phyloP scores from a whole-genome alignment of 2,329 filamentous ascomycete genomes.

The Balansia obtecta region DNA sequence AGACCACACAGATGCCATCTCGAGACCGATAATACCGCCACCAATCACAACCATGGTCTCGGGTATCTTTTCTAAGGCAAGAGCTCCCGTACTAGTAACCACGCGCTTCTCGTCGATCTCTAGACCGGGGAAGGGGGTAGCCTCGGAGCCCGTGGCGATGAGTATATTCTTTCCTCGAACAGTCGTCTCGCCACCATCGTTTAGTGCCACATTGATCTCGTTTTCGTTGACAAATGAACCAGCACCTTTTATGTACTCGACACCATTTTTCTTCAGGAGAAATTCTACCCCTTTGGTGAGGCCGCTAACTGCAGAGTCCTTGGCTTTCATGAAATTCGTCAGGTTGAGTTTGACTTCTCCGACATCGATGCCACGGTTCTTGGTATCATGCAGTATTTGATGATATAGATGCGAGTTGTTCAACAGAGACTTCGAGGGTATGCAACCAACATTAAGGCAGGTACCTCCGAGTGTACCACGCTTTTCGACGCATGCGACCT shows the following conservation, averaged over 20 bases:
- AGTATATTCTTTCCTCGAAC: slow-evolving; percentile 93
- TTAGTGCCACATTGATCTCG: slow-evolving; percentile 80
- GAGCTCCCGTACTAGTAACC: slow-evolving; percentile 89
- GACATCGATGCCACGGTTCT: slow-evolving; percentile 94
- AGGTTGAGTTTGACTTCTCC: slow-evolving; percentile 96
- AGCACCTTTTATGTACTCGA: slow-evolving; percentile 93
- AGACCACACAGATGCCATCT: slow-evolving; percentile 98
- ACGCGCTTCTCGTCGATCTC: slow-evolving; percentile 97
- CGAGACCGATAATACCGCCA: slow-evolving; percentile 94
- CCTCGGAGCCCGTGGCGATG: slow-evolving; percentile 90
- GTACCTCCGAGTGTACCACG: slow-evolving; percentile 89
- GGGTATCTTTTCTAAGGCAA: slow-evolving; percentile 79
- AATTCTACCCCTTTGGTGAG: slow-evolving; percentile 97
- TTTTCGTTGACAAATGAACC: slow-evolving; percentile 80
- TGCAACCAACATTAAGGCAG: slow-evolving; percentile 97
- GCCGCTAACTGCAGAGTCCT: slow-evolving; percentile 78
- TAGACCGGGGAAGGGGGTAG: slow-evolving; percentile 90
- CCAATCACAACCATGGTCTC: slow-evolving; percentile 97
- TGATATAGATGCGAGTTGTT: slow-evolving; percentile 99
- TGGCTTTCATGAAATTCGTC: slow-evolving; percentile 93
- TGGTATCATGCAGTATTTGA: slow-evolving; percentile 91
- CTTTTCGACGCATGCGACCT: slow-evolving; percentile 98
- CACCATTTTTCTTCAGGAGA: slow-evolving; percentile 97
- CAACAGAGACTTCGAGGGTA: slow-evolving; percentile 96
- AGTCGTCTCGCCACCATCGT: slow-evolving; percentile 82